Evolutionary conservation across 192 early-diverging fungal species (phyloP), one percentile per base, ranked within the genome.

Genomic region (Anaeromyces robustus): DNA sequence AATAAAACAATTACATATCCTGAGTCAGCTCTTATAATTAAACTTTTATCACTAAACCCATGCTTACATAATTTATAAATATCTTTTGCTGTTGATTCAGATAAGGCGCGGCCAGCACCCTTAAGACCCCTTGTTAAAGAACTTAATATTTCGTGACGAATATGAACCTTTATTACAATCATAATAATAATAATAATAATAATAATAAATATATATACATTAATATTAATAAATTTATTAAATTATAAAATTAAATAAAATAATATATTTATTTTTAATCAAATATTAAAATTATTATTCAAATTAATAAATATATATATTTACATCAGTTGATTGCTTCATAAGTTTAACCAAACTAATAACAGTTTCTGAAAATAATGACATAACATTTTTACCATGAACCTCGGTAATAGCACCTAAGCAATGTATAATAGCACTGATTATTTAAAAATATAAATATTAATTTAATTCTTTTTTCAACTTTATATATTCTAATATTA

Each of bases 391-490:
- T 82, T 86, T 84, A 22, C 94, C 94, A 14, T 94, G 83, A 2
- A 90, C 87, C 79, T 94, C 94, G 82, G 95, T 93, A 29, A 98
- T 85, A 29, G 88, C 87, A 2, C 96, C 96, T 11, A 94, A 88
- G 41, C 90, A 91, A 78, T 90, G 84, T 22, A 97, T 89, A 0
- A 94, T 90, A 4, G 94, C 92, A n/a, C 93, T 94, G n/a, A n/a
- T n/a, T n/a, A n/a, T n/a, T n/a, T n/a, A n/a, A n/a, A n/a, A n/a
- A n/a, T n/a, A n/a, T n/a, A n/a, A n/a, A n/a, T n/a, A n/a, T n/a
- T n/a, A n/a, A n/a, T n/a, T n/a, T n/a, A n/a, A n/a, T n/a, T n/a
- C n/a, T n/a, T n/a, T n/a, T n/a, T n/a, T n/a, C n/a, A n/a, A n/a
- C n/a, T n/a, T n/a, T n/a, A n/a, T n/a, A n/a, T n/a, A n/a, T n/a